These are phyloP conservation scores for Globisporangium nagaii DNA, from an alignment of 352 stramenopile species.

Conservation along the genomic window DNA sequence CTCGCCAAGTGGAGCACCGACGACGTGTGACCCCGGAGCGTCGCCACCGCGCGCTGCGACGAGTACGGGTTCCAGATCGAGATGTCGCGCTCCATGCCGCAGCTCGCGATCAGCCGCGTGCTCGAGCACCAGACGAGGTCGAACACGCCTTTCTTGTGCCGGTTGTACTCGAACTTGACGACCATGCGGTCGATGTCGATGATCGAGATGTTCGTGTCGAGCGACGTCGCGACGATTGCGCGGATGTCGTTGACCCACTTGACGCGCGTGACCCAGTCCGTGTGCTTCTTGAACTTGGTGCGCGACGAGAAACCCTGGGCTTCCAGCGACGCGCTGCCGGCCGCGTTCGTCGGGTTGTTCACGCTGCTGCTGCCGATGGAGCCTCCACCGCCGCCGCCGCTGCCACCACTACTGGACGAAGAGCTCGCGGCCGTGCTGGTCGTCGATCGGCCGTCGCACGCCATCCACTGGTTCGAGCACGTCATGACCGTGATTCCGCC, in stretches of 20 bases:
- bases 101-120: constrained; percentile 74
- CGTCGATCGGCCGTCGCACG: constrained; percentile 56
- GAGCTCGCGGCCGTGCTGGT: constrained; percentile 12
- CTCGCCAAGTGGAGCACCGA: constrained; percentile 71
- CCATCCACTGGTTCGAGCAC: constrained; percentile 62
- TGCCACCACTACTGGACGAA: too few relatives aligned
- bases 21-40: constrained; percentile 64
- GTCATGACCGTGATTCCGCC: constrained; percentile 69
- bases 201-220: constrained; percentile 80
- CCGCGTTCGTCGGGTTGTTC: constrained; percentile 23
- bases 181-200: constrained; percentile 74
- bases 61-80: constrained; percentile 90
- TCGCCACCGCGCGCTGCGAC: constrained; percentile 69
- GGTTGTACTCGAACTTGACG: constrained; percentile 79
- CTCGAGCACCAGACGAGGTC: constrained; percentile 72
- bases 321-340: constrained; percentile 48
- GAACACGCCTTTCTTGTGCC: constrained; percentile 82
- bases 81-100: constrained; percentile 81
- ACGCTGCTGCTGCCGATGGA: neutral
- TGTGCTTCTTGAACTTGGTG: constrained; percentile 79
- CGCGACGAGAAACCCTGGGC: constrained; percentile 55
- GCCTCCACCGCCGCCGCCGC: too few relatives aligned
- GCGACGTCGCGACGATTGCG: constrained; percentile 68
- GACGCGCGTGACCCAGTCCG: constrained; percentile 78
- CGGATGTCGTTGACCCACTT: constrained; percentile 83